A percentile compares a stretch with the other conserved stretches of the same genome.
These are phyloP conservation scores for Fusarium sp. DNA, from an alignment of 2,329 filamentous ascomycete species.

Conservation along the genomic window DNA sequence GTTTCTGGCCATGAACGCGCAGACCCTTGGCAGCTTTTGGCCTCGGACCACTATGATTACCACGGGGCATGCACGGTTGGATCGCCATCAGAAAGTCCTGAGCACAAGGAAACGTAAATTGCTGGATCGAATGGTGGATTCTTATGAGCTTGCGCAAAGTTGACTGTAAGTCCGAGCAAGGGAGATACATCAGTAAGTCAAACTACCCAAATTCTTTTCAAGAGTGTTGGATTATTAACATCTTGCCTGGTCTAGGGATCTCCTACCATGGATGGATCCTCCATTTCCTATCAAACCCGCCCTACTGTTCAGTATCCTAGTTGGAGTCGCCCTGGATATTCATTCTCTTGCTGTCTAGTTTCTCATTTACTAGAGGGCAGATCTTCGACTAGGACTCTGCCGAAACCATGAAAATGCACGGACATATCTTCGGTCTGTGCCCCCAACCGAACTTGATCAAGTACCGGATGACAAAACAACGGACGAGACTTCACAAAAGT, in stretches of 20 bases:
- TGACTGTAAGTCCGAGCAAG: not conserved
- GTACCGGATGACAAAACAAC: not conserved
- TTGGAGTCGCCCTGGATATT: not conserved
- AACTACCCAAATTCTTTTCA: not conserved
- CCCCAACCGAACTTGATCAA: not conserved
- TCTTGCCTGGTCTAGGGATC: not conserved
- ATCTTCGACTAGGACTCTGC: not conserved
- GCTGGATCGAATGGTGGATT: not conserved
- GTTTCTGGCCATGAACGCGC: conserved; percentile 5
- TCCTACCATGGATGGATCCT: not conserved
- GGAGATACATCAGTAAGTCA: not conserved
- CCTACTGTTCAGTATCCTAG: not conserved
- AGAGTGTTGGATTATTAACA: not conserved
- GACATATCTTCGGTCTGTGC: not conserved
- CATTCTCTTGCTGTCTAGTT: not conserved
- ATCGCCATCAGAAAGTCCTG: not conserved
- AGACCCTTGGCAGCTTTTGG: not conserved
- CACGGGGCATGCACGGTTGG: not conserved
- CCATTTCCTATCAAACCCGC: not conserved
- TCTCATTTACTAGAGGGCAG: not conserved
- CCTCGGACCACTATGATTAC: not conserved
- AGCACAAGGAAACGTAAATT: not conserved
- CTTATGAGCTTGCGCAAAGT: not conserved
- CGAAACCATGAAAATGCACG: not conserved
- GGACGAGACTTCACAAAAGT: not conserved